Percentiles rank a stretch among this genome's conserved stretches.
Evolutionary conservation across 169 alveolate species (phyloP).

Genomic region (Besnoitia besnoiti): DNA sequence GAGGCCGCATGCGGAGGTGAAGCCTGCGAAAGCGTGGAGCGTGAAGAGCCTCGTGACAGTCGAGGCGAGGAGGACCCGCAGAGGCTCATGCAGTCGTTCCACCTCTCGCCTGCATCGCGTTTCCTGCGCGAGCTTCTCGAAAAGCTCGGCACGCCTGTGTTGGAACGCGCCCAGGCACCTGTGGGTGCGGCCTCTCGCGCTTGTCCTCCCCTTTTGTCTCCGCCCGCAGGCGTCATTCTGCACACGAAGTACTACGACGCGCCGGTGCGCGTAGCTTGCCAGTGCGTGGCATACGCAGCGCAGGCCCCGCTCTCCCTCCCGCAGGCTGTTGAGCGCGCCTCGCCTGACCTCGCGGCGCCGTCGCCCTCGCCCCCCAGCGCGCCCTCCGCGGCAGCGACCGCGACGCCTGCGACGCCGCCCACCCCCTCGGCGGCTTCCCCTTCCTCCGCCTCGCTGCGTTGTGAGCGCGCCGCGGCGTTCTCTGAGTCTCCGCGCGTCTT

Average conservation of each 20-base stretch:
- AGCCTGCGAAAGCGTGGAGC: neutral
- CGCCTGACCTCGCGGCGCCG: neutral
- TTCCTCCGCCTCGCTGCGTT: neutral
- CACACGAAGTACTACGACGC: slow-evolving; percentile 23
- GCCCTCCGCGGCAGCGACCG: neutral
- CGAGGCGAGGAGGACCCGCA: neutral
- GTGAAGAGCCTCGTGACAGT: neutral
- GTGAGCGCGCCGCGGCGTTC: neutral
- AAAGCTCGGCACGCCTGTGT: neutral
- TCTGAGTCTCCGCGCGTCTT: neutral
- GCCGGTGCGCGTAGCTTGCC: neutral
- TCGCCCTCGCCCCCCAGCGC: neutral
- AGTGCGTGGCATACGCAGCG: neutral
- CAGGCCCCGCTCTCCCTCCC: neutral
- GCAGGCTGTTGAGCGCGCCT: too few relatives aligned
- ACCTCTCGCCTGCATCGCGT: neutral
- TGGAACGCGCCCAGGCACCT: neutral
- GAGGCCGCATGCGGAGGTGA: too few relatives aligned
- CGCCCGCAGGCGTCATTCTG: neutral
- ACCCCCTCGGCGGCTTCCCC: neutral
- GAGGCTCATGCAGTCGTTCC: neutral
- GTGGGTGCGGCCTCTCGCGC: neutral
- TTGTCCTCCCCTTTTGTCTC: neutral
- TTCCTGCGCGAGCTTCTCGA: neutral
- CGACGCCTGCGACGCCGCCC: neutral